phyloP scores from a whole-genome alignment of 2,329 filamentous ascomycete genomes.

The Cercospora zeae-maydis region DNA sequence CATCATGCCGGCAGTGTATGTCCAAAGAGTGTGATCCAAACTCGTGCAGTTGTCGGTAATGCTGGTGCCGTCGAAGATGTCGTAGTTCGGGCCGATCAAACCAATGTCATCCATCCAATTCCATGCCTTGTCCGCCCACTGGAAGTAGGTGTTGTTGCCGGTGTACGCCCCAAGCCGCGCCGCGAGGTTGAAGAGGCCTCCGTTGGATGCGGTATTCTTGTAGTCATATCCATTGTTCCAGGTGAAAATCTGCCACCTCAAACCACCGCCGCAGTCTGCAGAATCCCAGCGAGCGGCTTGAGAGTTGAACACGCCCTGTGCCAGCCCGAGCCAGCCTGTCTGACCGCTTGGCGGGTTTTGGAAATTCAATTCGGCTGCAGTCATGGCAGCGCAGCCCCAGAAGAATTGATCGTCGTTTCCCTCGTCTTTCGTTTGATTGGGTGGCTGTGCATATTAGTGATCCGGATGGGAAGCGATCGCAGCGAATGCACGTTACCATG shows the following conservation, averaged over 20 bases:
- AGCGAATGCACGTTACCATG: constrained; percentile 39
- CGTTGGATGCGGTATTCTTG: constrained; percentile 58
- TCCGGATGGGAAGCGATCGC: background rate
- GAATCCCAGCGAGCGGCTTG: constrained; percentile 40
- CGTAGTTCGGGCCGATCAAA: constrained; percentile 54
- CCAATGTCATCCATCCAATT: constrained; percentile 45
- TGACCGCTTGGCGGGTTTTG: constrained; percentile 40
- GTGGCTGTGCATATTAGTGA: constrained; percentile 35
- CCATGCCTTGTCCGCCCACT: constrained; percentile 55
- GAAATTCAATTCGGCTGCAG: constrained; percentile 52
- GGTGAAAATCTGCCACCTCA: constrained; percentile 42
- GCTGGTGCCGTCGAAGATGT: constrained; percentile 48
- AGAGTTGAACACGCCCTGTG: constrained; percentile 42
- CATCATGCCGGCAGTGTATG: constrained; percentile 45
- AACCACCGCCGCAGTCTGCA: constrained; percentile 38
- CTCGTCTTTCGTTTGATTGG: constrained; percentile 38
- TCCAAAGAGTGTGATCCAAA: constrained; percentile 48
- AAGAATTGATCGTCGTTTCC: constrained; percentile 57
- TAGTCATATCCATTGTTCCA: constrained; percentile 51
- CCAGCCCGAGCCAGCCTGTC: constrained; percentile 46
- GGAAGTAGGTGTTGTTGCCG: constrained; percentile 54
- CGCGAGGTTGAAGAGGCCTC: constrained; percentile 50
- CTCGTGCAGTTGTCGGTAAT: constrained; percentile 45
- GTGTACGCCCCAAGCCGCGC: constrained; percentile 42
- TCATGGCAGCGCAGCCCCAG: constrained; percentile 54